Base-by-base conservation (phyloP, 2,329 filamentous ascomycete genomes). In the Penicillium sp. region DNA sequence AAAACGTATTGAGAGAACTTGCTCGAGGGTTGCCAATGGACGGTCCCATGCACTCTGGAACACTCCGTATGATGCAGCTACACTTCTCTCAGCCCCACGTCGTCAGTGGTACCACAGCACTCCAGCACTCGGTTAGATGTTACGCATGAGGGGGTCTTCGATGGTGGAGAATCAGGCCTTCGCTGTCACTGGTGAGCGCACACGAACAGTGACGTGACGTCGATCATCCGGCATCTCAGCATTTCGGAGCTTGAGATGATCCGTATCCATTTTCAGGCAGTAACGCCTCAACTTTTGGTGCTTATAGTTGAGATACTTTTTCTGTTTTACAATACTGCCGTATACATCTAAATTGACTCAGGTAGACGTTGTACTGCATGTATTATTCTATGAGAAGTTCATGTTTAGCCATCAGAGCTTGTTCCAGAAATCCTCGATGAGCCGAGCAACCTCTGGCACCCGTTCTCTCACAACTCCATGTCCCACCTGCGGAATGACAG, bases 401-500 rank as follows among this genome's bases (percentile, higher is more conserved):
- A 18, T 2, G 15, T 18, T 18, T 18, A 18, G 15, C 15, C 15
- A 15, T 18, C 59, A 70, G 47, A 72, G 71, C 5, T 18, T 35
- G 6, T 52, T 56, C 62, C 62, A 65, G 40, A 65, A 65, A 5
- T 53, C 31, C 4, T 52, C 54, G 18, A 75, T 68, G 0, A 61
- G 42, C 8, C 23, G 38, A 8, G 67, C 65, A n/a, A 75, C 72
- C 53, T 74, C 69, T 0, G 48, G 43, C 25, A 66, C 69, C 27
- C 49, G 64, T 42, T 72, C 59, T 39, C 72, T 64, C 0, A 74
- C 70, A 39, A 76, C 65, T 2, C 49, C 66, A 69, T 77, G 74
- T 12, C 72, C 72, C 12, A 58, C 72, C 7, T 63, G 50, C 5
- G 57, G 46, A 4, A 76, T 60, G 47, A 76, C 69, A 50, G 43